Base-by-base conservation (phyloP, 2,329 filamentous ascomycete genomes). In the Alternaria hordeiaustralica region DNA sequence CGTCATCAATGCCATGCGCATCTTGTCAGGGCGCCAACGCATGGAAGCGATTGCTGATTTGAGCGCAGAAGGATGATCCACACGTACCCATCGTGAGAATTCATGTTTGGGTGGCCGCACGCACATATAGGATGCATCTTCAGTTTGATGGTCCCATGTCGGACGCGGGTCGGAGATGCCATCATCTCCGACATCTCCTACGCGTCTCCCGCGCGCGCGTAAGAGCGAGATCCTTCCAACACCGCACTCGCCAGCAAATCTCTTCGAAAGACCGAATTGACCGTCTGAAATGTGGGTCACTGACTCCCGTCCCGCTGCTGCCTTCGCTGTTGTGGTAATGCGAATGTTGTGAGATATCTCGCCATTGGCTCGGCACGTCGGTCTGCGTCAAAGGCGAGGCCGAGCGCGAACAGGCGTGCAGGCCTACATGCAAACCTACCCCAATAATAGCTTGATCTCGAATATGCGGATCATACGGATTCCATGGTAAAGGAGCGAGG, bases 291-390 rank as follows among this genome's bases (percentile, higher is more conserved):
- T 36, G 21, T 41, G 30, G 21, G 30, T 41, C 49, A 41, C 49
- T 15, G n/a, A 41, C 13, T n/a, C 3, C 30, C 49, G 15, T 41
- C 23, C 28, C 36, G 20, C 23, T 8, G 30, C 49, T 41, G 18
- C 30, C 23, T 53, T 36, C n/a, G 28, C 11, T 41, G 20, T 53
- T 36, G 49, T 21, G 30, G 36, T 25, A 13, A n/a, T 36, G 49
- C 49, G 49, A 30, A 25, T 28, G 49, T 36, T 53, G 28, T 53
- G 33, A 6, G 49, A 23, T 23, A 53, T 33, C 49, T 23, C 20
- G 43, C 44, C 36, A 55, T 41, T 30, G 41, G 54, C 41, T 56
- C 41, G 54, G 49, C 41, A 26, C 26, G 55, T 57, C 55, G 55
- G 43, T 25, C 55, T 57, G 25, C 30, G 15, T 23, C 20, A 20